A percentile compares a stretch with the other conserved stretches of the same genome.
These are phyloP conservation scores for Hypoxylon trugodes DNA, from an alignment of 495 filamentous ascomycete genomes.

Conservation along the genomic window DNA sequence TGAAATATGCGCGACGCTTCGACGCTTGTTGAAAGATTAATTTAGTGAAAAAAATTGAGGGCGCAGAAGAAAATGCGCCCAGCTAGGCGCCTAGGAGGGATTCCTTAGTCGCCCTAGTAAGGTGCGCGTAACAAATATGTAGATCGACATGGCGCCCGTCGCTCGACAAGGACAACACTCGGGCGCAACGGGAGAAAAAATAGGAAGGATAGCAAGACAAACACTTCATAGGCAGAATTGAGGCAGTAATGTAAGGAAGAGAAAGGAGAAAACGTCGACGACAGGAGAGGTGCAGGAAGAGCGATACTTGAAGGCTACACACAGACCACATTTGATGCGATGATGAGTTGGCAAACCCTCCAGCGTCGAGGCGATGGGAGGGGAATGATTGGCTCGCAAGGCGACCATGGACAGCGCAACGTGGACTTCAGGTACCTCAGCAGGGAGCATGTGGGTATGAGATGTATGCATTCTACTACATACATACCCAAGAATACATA, in stretches of 20 bases:
- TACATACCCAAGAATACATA: constrained; percentile 22
- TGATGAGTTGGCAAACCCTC: constrained; percentile 55
- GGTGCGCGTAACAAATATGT: constrained; percentile 14
- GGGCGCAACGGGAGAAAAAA: constrained; percentile 1
- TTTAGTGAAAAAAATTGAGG: constrained; percentile 18
- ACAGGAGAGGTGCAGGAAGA: constrained; percentile 40
- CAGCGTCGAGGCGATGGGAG: constrained; percentile 43
- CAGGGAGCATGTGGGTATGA: constrained; percentile 37
- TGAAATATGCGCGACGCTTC: constrained; percentile 14
- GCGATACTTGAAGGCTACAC: constrained; percentile 50
- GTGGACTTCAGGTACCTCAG: constrained; percentile 47
- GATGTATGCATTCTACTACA: constrained; percentile 32
- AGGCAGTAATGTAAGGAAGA: constrained; percentile 19
- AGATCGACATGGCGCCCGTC: constrained; percentile 18
- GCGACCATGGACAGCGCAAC: constrained; percentile 41
- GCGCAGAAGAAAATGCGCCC: constrained; percentile 31
- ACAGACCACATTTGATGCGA: constrained; percentile 57
- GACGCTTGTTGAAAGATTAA: constrained; percentile 2
- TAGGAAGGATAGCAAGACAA: constrained; percentile 2
- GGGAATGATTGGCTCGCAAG: constrained; percentile 45
- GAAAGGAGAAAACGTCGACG: constrained; percentile 25
- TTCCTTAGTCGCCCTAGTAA: constrained; percentile 23
- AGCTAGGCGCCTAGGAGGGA: constrained; percentile 10
- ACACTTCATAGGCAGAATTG: background rate
- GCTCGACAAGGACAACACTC: constrained; percentile 22